A percentile compares a stretch with the other conserved stretches of the same genome.
phyloP scores from a whole-genome alignment of 495 filamentous ascomycete species.

The Aspergillus nanangensis region DNA sequence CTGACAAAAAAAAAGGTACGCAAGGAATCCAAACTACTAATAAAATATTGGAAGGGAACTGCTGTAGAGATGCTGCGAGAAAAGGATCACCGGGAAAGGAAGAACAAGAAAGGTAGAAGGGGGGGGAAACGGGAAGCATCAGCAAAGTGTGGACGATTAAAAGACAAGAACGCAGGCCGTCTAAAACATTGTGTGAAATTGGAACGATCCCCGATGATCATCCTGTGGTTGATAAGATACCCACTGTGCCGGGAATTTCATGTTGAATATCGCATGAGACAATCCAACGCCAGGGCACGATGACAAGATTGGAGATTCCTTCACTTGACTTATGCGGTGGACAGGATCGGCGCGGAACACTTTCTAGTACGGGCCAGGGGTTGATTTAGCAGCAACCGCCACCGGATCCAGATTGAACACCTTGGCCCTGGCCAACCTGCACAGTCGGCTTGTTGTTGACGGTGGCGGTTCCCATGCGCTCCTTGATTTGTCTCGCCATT shows the following conservation, averaged over 20 bases:
- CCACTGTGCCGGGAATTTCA: not conserved
- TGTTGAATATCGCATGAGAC: no score
- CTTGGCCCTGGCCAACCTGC: conserved; percentile 88
- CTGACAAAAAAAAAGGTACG: conserved; percentile 22
- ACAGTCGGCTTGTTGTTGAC: conserved; percentile 98
- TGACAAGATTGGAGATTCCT: no score
- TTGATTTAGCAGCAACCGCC: conserved; percentile 87
- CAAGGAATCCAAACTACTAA: conserved; percentile 41
- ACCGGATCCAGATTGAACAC: conserved; percentile 85
- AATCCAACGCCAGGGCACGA: no score
- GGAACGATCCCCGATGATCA: conserved; percentile 18
- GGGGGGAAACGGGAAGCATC: conserved; percentile 2
- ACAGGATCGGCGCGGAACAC: conserved; percentile 6
- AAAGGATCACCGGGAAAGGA: conserved; percentile 16
- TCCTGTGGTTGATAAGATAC: conserved; percentile 16
- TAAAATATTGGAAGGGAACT: conserved; percentile 27
- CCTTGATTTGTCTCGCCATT: conserved; percentile 99
- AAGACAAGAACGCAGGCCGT: conserved; percentile 30
- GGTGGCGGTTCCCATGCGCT: conserved; percentile 95
- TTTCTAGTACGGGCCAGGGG: no score
- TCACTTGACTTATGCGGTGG: no score
- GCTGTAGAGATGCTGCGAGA: conserved; percentile 13
- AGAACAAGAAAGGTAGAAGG: conserved; percentile 18
- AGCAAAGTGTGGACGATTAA: conserved; percentile 13
- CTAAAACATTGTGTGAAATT: conserved; percentile 33